Evolutionary conservation across 2,329 filamentous ascomycete genomes (phyloP).

Genomic region (Diplodia scrobiculata): DNA sequence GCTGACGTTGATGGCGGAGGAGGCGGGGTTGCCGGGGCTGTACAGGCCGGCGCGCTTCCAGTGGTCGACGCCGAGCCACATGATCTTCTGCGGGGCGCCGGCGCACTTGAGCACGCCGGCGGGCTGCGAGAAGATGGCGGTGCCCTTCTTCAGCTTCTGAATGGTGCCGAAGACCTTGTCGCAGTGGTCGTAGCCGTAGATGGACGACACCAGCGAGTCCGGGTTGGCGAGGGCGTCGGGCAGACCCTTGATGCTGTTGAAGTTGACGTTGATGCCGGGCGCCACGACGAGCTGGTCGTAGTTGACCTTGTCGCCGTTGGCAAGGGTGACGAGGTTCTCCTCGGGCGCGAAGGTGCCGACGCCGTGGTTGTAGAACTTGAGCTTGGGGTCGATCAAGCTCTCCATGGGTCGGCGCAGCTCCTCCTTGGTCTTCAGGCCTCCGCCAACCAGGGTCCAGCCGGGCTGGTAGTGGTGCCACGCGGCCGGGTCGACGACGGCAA

Average conservation of each 20-base stretch:
- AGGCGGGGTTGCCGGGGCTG: slow-evolving; percentile 34
- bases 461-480: slow-evolving; percentile 68
- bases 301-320: slow-evolving; percentile 57
- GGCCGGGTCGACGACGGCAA: slow-evolving; percentile 66
- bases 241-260: slow-evolving; percentile 39
- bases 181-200: slow-evolving; percentile 45
- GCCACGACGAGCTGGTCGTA: slow-evolving; percentile 68
- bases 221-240: slow-evolving; percentile 43
- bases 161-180: slow-evolving; percentile 44
- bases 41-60: slow-evolving; percentile 45
- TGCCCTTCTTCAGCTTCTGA: slow-evolving; percentile 40
- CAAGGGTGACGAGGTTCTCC: slow-evolving; percentile 59
- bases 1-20: slow-evolving; percentile 42
- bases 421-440: slow-evolving; percentile 64
- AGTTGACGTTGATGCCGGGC: slow-evolving; percentile 48
- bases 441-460: slow-evolving; percentile 69
- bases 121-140: slow-evolving; percentile 46
- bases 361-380: slow-evolving; percentile 61
- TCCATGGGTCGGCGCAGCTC: slow-evolving; percentile 57
- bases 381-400: slow-evolving; percentile 59
- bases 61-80: slow-evolving; percentile 48
- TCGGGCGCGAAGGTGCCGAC: slow-evolving; percentile 58
- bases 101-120: slow-evolving; percentile 47
- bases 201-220: slow-evolving; percentile 42
- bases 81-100: slow-evolving; percentile 47